Base-by-base conservation (phyloP, 176 grass and related monocot genomes). In the Puya raimondii region DNA sequence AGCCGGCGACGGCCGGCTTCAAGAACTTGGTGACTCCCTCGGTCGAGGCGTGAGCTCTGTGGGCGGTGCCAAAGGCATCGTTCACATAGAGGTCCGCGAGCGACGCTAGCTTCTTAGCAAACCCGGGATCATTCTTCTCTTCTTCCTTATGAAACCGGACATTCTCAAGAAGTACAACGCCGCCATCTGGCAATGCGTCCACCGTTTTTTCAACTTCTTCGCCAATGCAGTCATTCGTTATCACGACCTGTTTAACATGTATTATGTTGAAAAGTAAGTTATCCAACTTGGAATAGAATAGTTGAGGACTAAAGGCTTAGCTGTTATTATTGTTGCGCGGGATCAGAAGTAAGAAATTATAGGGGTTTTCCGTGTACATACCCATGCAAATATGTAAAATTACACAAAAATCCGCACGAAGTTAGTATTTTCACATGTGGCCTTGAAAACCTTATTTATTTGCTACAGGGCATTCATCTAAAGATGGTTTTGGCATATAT, bases 111-210 rank as follows among this genome's bases (percentile, higher is more conserved):
- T 84, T 84, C 70, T 84, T 74, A 20, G 81, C 81, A 49, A 84
- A 84, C 67, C 79, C 81, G 51, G 81, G 81, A 52, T 78, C 81
- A 68, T 84, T 84, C 68, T 84, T 78, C 75, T 84, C 81, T 78
- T 84, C 81, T 73, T 84, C 81, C 68, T 84, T 84, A 52, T 84
- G 78, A 66, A 84, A 84, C 52, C 81, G 68, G 22, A 84, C 81
- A 68, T 84, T 84, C 61, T 84, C 81, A 63, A 84, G 81, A 33
- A 84, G 77, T 23, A 84, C 59, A 22, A 84, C 81, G 72, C 70
- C 23, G 12, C 81, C 81, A 78, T 84, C 72, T 74, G 81, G 75
- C 63, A 84, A 59, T 68, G 81, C 68, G 73, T 74, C 66, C 12
- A 84, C 75, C 74, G 64, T 29, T 27, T 78, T 74, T 58, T 84